phyloP scores from a whole-genome alignment of 2,329 filamentous ascomycete species.

The Cadophora sp. region DNA sequence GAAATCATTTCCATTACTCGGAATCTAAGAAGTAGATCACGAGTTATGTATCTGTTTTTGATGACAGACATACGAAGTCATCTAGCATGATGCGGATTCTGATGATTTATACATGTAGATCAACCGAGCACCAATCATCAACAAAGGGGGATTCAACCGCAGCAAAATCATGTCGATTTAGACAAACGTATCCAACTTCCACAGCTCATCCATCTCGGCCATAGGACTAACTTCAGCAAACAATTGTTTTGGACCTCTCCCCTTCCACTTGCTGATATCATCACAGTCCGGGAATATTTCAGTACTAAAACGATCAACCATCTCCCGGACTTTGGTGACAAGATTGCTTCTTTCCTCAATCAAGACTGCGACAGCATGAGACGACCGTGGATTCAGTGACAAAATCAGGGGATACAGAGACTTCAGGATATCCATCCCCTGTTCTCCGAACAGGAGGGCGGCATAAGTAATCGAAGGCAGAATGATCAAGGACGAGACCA shows the following conservation, averaged over 20 bases:
- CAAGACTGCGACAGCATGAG: slow-evolving; percentile 80
- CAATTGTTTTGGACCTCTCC: slow-evolving; percentile 21
- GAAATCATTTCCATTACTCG: too few species aligned
- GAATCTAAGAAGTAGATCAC: too few species aligned
- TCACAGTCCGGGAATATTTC: slow-evolving; percentile 97
- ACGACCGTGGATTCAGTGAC: slow-evolving; percentile 80
- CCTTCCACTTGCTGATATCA: slow-evolving; percentile 25
- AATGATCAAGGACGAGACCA: slow-evolving; percentile 65
- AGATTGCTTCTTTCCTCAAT: slow-evolving; percentile 74
- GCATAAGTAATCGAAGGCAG: slow-evolving; percentile 89
- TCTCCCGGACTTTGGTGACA: slow-evolving; percentile 78
- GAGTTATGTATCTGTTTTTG: too few species aligned
- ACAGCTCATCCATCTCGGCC: slow-evolving; percentile 22
- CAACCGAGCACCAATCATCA: too few species aligned
- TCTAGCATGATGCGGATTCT: too few species aligned
- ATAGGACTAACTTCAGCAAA: slow-evolving; percentile 27
- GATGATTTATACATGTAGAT: too few species aligned
- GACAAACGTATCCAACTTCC: slow-evolving; percentile 22
- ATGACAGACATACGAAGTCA: too few species aligned
- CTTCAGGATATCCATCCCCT: slow-evolving; percentile 96
- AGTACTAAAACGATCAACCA: slow-evolving; percentile 91
- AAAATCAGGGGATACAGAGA: slow-evolving; percentile 85
- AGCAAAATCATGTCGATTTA: background rate
- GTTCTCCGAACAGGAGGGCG: slow-evolving; percentile 88
- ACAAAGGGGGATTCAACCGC: too few species aligned